Base-by-base conservation (phyloP, 78 protist species). In the Neovahlkampfia damariscottae region DNA sequence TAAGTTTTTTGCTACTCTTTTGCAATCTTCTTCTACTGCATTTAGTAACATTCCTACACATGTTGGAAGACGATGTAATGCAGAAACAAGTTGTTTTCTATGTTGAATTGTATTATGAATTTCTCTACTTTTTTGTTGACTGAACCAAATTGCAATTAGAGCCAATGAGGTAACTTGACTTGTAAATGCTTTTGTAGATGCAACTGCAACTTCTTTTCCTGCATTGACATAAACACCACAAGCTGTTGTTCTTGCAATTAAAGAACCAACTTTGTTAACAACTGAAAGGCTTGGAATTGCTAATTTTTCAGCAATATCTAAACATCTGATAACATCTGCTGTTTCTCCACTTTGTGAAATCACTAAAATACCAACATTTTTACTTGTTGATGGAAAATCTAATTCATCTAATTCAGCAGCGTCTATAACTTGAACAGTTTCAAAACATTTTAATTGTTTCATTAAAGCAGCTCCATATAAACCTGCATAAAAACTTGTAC, bases 131-230 rank as follows among this genome's bases (percentile, higher is more conserved):
- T 88, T 87, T 5, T 2, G 62, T 38, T 40, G 72, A 19, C 78
- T 1, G 39, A 90, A 70, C 27, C 34, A 9, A 31, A 88, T 66
- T 2, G 87, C 94, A 35, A 34, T 38, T 84, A 87, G 76, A 62
- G 40, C 31, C 70, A 89, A 34, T 5, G 86, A 76, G 30, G 76
- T 3, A 32, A 85, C 62, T 76, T 91, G 97, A 1, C 90, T 81
- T 4, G 99, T 90, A 87, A 87, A 97, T 3, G 99, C 99, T 87
- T 97, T 97, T 50, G 99, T 97, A 5, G 96, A 89, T 1, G 99
- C 98, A 1, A 97, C 99, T 10, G 97, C 97, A 74, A 93, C 88
- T 85, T 97, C 99, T 1, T 91, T 88, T 5, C 99, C 99, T 0
- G 96, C 94, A 67, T 92, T 91, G 62, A 93, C 32, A 75, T 92